These are phyloP conservation scores for Herpetospermum pedunculosum DNA, from an alignment of 306 rosid genomes.

Conservation along the genomic window DNA sequence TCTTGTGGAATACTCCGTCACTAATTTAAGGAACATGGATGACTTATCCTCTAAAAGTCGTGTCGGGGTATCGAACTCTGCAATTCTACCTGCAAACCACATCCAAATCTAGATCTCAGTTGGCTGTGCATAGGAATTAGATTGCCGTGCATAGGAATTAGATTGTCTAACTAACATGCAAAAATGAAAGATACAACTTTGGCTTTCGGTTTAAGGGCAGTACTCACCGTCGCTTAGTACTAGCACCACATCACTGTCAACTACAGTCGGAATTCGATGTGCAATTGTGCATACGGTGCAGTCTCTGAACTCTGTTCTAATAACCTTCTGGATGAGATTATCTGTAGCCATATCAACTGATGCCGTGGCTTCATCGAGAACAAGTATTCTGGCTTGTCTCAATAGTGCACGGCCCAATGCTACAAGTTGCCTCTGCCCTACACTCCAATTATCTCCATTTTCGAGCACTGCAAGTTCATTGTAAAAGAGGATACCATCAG, in stretches of 20 bases:
- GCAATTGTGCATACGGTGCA: slow-evolving; percentile 90
- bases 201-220: not conserved
- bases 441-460: slow-evolving; percentile 99
- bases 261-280: slow-evolving; percentile 90
- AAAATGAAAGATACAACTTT: not conserved
- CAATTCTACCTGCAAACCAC: slow-evolving; percentile 56
- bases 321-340: slow-evolving; percentile 79
- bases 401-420: slow-evolving; percentile 88
- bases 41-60: slow-evolving; percentile 75
- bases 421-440: slow-evolving; percentile 95
- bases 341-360: slow-evolving; percentile 93
- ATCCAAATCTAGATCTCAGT: slow-evolving; percentile 11
- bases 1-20: slow-evolving; percentile 62
- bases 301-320: slow-evolving; percentile 63
- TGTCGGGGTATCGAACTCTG: slow-evolving; percentile 68
- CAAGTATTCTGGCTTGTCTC: slow-evolving; percentile 86
- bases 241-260: slow-evolving; percentile 75
- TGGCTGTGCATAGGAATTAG: no score
- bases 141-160: no score
- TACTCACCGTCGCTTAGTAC: slow-evolving; percentile 85
- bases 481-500: not conserved
- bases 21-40: slow-evolving; percentile 86
- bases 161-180: not conserved
- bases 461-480: slow-evolving; percentile 60
- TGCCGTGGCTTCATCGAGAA: slow-evolving; percentile 97